phyloP scores from a whole-genome alignment of 495 filamentous ascomycete genomes.

The Xylaria castorea region DNA sequence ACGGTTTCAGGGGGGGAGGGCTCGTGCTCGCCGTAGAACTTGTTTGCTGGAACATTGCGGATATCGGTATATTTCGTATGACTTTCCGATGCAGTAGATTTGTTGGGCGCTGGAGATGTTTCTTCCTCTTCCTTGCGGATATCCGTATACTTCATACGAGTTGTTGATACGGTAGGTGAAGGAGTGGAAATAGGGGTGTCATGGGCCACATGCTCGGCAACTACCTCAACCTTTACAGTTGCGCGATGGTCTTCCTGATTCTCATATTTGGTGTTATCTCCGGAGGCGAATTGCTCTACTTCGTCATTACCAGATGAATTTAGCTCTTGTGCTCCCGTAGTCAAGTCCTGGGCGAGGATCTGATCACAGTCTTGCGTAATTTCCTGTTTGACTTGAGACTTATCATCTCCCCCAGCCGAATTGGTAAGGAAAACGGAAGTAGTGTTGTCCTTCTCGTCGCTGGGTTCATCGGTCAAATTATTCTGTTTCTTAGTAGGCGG shows the following conservation, averaged over 20 bases:
- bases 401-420: background rate
- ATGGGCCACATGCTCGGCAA: background rate
- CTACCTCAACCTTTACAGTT: background rate
- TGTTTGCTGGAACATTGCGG: constrained; percentile 21
- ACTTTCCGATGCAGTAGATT: background rate
- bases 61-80: constrained; percentile 23
- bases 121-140: constrained; percentile 18
- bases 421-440: background rate
- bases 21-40: constrained; percentile 5
- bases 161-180: background rate
- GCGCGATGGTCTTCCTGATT: background rate
- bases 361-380: background rate
- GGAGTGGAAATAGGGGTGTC: constrained; percentile 2
- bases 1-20: background rate
- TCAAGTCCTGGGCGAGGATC: background rate
- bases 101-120: background rate
- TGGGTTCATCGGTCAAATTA: background rate
- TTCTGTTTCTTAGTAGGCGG: background rate
- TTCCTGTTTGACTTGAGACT: background rate
- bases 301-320: background rate
- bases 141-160: constrained; percentile 27
- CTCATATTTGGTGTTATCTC: background rate
- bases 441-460: background rate
- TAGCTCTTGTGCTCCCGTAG: background rate
- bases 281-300: background rate